Evolutionary conservation across 768 basidiomycete species (phyloP).

Genomic region (Sporobolomyces phaffii): DNA sequence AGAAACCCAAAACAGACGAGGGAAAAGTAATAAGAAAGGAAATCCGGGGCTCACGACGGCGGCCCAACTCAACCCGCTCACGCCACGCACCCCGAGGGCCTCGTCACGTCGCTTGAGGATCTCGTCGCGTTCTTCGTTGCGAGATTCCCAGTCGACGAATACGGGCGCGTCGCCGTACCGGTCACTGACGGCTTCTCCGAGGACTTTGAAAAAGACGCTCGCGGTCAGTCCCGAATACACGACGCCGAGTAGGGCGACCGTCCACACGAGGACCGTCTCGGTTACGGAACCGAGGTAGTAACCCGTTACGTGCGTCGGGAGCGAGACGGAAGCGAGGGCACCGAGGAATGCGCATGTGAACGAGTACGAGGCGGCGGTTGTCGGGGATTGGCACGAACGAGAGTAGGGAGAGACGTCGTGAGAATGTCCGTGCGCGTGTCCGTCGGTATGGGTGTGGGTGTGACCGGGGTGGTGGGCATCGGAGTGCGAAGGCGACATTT

Average conservation of each 20-base stretch:
- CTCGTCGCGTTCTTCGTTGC: not conserved
- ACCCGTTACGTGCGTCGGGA: conserved; percentile 24
- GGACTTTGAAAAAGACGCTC: not conserved
- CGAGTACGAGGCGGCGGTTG: not conserved
- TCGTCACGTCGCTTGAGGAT: not conserved
- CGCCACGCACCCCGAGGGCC: not conserved
- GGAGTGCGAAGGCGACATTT: not conserved
- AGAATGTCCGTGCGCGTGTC: conserved; percentile 6
- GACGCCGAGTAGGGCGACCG: not conserved
- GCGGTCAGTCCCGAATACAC: not conserved
- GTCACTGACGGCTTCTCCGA: not conserved
- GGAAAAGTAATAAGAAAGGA: too few relatives aligned
- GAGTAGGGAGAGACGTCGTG: not conserved
- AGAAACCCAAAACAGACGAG: too few relatives aligned
- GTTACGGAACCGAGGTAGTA: conserved; percentile 11
- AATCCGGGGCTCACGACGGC: not conserved
- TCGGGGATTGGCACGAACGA: conserved; percentile 5
- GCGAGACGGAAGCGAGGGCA: conserved; percentile 10
- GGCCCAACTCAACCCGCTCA: conserved; percentile 1
- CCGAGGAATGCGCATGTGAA: conserved; percentile 8
- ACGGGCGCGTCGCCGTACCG: not conserved
- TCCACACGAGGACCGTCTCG: conserved; percentile 7
- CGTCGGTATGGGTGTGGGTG: too few relatives aligned
- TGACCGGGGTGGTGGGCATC: conserved; percentile 11
- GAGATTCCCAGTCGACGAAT: too few relatives aligned